Base-by-base conservation (phyloP, 768 basidiomycete species). In the Collybiopsis confluens region DNA sequence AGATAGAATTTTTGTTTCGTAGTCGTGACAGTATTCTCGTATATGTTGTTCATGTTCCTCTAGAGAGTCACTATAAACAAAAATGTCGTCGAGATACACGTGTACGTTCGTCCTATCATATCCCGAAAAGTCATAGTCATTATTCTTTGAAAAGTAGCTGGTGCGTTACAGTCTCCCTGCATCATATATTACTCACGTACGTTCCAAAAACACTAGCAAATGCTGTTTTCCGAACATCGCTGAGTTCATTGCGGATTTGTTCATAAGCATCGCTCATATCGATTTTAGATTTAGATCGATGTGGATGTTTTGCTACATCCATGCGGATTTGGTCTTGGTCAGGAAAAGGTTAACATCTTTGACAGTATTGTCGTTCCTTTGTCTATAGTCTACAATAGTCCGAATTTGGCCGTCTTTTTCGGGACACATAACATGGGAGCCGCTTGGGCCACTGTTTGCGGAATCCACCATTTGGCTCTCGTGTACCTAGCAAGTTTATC, bases 21-120 rank as follows among this genome's bases (percentile, higher is more conserved):
- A 74, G 60, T 0, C 47, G 57, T 0, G 56, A 48, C 33, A 73
- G 61, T 2, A 71, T 3, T 58, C 30, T 2, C 44, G 24, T 1
- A 73, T 52, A 54, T 69, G 61, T 1, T 55, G 16, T 15, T 63
- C 56, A 40, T 73, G 70, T 0, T 70, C 71, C 10, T 64, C 60
- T 2, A 68, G 45, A 0, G 64, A 56, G n/a, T 65, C 48, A 5
- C 65, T 65, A 57, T 55, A 71, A 0, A 71, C 54, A 27, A 70
- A 66, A 0, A 73, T 65, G 47, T 73, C 65, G 45, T 74, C 70
- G 2, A 73, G 52, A 52, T 71, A 73, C 1, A 65, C 63, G 21
- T 72, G 63, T 2, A 73, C 44, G 50, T 65, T 9, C 38, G 16
- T 0, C 69, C 67, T 0, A 73, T 60, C 10, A 49, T 45, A 0